A percentile compares a stretch with the other conserved stretches of the same genome.
Evolutionary conservation across 768 basidiomycete genomes (phyloP).

Genomic region (Podaxis sp.): DNA sequence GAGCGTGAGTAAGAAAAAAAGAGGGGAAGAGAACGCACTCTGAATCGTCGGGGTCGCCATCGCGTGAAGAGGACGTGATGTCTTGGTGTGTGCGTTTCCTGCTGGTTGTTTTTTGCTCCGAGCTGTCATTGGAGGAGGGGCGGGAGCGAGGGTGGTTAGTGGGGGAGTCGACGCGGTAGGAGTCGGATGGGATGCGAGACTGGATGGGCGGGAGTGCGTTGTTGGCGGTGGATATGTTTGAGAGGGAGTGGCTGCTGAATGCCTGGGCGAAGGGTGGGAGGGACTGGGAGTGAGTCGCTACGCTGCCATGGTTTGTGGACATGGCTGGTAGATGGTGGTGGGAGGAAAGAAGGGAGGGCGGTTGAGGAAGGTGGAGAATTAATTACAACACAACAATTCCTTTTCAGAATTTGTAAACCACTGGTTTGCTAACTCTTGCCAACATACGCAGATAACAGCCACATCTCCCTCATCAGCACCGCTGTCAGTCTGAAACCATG

Average conservation of each 20-base stretch:
- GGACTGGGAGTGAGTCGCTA: slow-evolving; percentile 54
- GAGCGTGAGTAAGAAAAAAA: slow-evolving; percentile 16
- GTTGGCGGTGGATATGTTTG: slow-evolving; percentile 42
- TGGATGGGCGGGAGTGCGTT: slow-evolving; percentile 73
- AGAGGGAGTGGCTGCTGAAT: slow-evolving; percentile 59
- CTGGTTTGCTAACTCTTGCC: not conserved
- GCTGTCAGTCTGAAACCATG: slow-evolving; percentile 13
- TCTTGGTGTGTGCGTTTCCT: slow-evolving; percentile 51
- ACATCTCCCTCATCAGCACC: slow-evolving; percentile 10
- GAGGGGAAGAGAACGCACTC: slow-evolving; percentile 41
- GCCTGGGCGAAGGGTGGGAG: slow-evolving; percentile 81
- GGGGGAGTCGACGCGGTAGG: slow-evolving; percentile 35
- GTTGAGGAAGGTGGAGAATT: slow-evolving; percentile 14
- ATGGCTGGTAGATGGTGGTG: slow-evolving; percentile 30
- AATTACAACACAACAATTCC: slow-evolving; percentile 3
- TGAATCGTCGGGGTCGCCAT: slow-evolving; percentile 40
- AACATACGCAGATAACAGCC: not conserved
- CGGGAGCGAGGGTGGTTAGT: slow-evolving; percentile 22
- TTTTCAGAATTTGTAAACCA: not conserved
- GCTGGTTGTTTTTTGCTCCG: slow-evolving; percentile 23
- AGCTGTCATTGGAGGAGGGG: slow-evolving; percentile 30
- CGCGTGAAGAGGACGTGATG: slow-evolving; percentile 30
- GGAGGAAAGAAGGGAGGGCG: slow-evolving; percentile 14
- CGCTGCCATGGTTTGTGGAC: slow-evolving; percentile 41
- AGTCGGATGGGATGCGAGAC: slow-evolving; percentile 33